A percentile compares a stretch with the other conserved stretches of the same genome.
These are phyloP conservation scores for Corrigiola litoralis DNA, from an alignment of 179 eudicot species.

Conservation along the genomic window DNA sequence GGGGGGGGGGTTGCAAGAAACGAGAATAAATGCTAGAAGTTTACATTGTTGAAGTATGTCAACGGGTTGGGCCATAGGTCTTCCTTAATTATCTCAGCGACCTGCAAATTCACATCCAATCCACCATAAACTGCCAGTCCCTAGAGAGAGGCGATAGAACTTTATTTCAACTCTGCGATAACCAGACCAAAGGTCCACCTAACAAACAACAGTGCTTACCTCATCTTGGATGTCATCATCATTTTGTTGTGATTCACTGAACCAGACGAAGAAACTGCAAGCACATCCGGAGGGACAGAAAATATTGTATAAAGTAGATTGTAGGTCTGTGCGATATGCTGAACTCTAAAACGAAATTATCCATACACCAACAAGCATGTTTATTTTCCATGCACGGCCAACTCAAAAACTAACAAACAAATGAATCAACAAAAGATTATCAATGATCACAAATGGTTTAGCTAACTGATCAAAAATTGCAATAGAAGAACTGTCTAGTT, in stretches of 20 bases:
- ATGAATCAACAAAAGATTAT: too few species aligned
- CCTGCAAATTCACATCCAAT: conserved; percentile 37
- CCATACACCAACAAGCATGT: too few species aligned
- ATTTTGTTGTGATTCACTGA: conserved; percentile 46
- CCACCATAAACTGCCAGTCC: conserved; percentile 8
- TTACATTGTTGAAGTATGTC: conserved; percentile 78
- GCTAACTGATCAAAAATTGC: too few species aligned
- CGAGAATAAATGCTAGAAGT: conserved; percentile 4
- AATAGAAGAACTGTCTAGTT: too few species aligned
- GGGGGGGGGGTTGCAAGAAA: neutral
- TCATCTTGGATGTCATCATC: conserved; percentile 71
- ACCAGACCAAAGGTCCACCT: neutral
- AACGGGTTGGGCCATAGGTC: conserved; percentile 97
- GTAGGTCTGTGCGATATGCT: too few species aligned
- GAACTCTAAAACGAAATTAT: neutral
- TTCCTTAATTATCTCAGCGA: conserved; percentile 94
- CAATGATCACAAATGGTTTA: too few species aligned
- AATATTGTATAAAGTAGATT: too few species aligned
- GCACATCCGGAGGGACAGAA: neutral
- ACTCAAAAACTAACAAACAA: too few species aligned
- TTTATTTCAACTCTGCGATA: neutral
- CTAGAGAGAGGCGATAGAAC: neutral
- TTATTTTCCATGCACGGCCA: too few species aligned
- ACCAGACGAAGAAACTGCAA: conserved; percentile 96
- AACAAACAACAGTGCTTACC: conserved; percentile 31